Evolutionary conservation across 345 rosid genomes (phyloP).

Genomic region (Nasturtium officinale): DNA sequence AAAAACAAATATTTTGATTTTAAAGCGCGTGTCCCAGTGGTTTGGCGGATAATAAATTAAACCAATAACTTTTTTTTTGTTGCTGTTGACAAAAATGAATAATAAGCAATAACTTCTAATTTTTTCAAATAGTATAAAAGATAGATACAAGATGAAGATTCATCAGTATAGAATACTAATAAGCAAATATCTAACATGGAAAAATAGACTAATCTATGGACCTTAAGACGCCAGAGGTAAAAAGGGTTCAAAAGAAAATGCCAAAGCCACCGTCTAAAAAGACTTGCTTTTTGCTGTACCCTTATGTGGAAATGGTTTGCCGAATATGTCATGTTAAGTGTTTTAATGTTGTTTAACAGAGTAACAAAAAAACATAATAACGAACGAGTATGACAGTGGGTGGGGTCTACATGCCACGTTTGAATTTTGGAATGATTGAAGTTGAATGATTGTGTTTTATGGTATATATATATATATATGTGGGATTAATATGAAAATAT

Average conservation of each 20-base stretch:
- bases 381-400: background rate
- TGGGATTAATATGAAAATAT: background rate
- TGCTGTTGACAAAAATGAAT: background rate
- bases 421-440: constrained; percentile 28
- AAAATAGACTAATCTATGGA: constrained; percentile 25
- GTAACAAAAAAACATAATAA: background rate
- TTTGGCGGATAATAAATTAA: constrained; percentile 36
- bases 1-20: background rate
- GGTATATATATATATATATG: no score
- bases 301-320: constrained; percentile 5
- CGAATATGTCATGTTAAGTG: background rate
- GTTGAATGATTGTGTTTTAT: constrained; percentile 33
- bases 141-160: background rate
- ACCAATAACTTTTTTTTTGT: background rate
- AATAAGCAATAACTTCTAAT: background rate
- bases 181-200: background rate
- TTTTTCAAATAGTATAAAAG: background rate
- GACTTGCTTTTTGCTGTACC: background rate
- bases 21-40: constrained; percentile 43
- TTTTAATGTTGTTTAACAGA: background rate
- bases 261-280: constrained; percentile 35
- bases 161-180: background rate
- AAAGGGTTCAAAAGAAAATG: constrained; percentile 22
- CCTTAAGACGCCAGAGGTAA: constrained; percentile 22
- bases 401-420: constrained; percentile 30